Evolutionary conservation across 1,284 basidiomycete genomes (phyloP).

Genomic region (Golubevia pallescens): DNA sequence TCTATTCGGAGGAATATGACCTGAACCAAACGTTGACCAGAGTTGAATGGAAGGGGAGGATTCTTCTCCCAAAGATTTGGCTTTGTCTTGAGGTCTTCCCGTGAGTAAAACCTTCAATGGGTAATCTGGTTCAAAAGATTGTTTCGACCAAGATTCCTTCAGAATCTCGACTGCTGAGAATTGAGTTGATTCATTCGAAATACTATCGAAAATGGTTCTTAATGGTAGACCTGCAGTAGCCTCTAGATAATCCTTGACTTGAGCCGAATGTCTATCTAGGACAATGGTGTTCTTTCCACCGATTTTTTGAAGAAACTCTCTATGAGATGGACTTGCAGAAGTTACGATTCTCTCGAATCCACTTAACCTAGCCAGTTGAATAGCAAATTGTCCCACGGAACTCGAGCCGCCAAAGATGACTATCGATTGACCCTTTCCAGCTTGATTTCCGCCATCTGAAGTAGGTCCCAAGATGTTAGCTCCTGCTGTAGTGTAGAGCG

Average conservation of each 20-base stretch:
- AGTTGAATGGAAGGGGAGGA: not conserved
- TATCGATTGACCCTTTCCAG: conserved; percentile 31
- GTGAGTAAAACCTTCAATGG: conserved; percentile 1
- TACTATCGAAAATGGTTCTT: conserved; percentile 31
- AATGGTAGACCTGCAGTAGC: conserved; percentile 10
- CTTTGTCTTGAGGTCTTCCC: not conserved
- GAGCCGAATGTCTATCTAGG: conserved; percentile 26
- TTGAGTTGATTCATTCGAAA: conserved; percentile 25
- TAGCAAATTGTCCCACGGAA: conserved; percentile 40
- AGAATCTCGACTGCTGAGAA: conserved; percentile 28
- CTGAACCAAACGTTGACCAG: not conserved
- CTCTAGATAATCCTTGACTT: conserved; percentile 14
- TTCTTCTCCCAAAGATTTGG: not conserved
- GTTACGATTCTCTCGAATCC: conserved; percentile 43
- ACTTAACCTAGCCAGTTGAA: conserved; percentile 35
- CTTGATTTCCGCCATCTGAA: conserved; percentile 18
- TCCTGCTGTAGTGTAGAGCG: conserved; percentile 32
- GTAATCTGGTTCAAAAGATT: conserved; percentile 6
- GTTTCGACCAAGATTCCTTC: conserved; percentile 8
- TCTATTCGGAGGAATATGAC: not conserved
- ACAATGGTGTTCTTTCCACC: conserved; percentile 21
- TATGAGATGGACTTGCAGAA: conserved; percentile 23
- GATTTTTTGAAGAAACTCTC: conserved; percentile 24
- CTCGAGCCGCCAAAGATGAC: conserved; percentile 40
- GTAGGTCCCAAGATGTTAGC: conserved; percentile 33